Evolutionary conservation across 2,329 filamentous ascomycete species (phyloP), one percentile per base, ranked within the genome.

Genomic region (Colletotrichum viniferum): DNA sequence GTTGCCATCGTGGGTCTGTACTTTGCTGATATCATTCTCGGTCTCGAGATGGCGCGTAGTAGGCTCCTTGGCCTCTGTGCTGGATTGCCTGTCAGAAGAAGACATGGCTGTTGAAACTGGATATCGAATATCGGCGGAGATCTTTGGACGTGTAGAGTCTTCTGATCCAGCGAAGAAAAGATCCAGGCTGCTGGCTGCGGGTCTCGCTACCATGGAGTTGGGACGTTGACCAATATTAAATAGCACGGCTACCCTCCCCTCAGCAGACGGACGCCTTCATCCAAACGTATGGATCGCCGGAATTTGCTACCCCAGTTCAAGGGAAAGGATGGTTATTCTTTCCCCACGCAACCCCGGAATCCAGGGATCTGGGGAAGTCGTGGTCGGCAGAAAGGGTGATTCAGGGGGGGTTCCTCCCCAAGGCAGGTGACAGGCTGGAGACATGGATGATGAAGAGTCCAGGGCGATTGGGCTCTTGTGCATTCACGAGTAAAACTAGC

Each of bases 11-110:
- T 55, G 71, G 38, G 73, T 74, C 13, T 67, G 18, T 77, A 84
- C 4, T 77, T 77, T 24, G 84, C 85, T 76, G 77, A 78, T 34
- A 61, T 34, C 70, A 30, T 43, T 73, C 76, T 86, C n/a, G 81
- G 82, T 8, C 77, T 86, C 48, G 84, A 86, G 36, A 30, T 72
- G 69, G 26, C 61, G 69, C 7, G 62, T 12, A 6, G 18, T 34
- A 16, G 62, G 34, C 21, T 67, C 43, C 13, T 58, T 68, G n/a
- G 38, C 16, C 65, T 68, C 28, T 4, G n/a, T 9, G 14, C 30
- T 16, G 16, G 65, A 58, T 14, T 56, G 52, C 21, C 52, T 24
- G 52, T 56, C 52, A 28, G 52, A 56, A 7, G 52, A 56, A 28
- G 52, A 56, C 52, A 56, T 56, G 52, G 24, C 52, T 8, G 52